Base-by-base conservation (phyloP, 306 rosid genomes). In the Vachellia pachyceras region DNA sequence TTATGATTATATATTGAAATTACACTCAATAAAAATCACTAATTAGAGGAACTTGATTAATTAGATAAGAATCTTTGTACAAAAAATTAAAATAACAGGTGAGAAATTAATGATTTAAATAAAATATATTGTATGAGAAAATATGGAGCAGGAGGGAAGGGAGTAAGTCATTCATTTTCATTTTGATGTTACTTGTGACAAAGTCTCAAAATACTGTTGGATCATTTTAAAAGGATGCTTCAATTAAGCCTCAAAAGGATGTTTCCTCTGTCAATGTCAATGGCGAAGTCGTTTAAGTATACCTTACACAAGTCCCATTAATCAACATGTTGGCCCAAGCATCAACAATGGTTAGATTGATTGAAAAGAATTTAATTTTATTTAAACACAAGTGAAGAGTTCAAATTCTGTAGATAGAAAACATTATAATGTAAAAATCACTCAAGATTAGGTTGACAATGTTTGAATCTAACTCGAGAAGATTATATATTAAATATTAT, bases 211-310 rank as follows among this genome's bases (percentile, higher is more conserved):
- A 46, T 17, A 67, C 25, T 7, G 18, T 11, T 22, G 39, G 47
- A 69, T 77, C 67, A 25, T 39, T 71, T 29, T 2, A 47, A 57
- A n/a, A 64, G 57, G 60, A 55, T 8, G 58, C 33, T 60, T 49
- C 36, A 63, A 20, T 18, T 40, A 35, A 9, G 45, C 76, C 64
- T 47, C 3, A 14, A 2, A 35, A 64, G 69, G 72, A 66, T 66
- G 72, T 47, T 66, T 66, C 72, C 47, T 66, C 17, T 66, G 72
- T 39, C 72, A 36, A 37, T 18, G 8, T 66, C 72, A 66, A 18
- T 37, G 1, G 0, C 10, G 1, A 18, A 22, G 29, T 39, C 22
- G 47, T 39, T 20, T 18, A 66, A 37, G 15, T 18, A n/a, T 33
- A 18, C n/a, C 45, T 17, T 7, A 44, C 60, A 12, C 15, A 60